phyloP scores from a whole-genome alignment of 345 rosid species.

The Ricinus communis region DNA sequence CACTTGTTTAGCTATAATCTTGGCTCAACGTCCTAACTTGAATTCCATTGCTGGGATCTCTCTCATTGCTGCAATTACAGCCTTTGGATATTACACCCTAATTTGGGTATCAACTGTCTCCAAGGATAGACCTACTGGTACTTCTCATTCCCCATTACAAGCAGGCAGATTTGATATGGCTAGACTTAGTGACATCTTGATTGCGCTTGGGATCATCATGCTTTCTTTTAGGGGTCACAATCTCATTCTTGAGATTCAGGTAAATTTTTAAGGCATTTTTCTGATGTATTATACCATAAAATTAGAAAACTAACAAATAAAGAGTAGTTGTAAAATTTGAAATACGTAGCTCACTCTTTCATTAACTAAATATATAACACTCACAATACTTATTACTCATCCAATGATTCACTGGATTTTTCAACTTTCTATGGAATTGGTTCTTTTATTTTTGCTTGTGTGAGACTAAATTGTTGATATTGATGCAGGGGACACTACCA shows the following conservation, averaged over 20 bases:
- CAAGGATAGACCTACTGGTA: slow-evolving; percentile 24
- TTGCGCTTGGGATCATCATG: slow-evolving; percentile 46
- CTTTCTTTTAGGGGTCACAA: slow-evolving; percentile 60
- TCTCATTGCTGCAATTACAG: slow-evolving; percentile 38
- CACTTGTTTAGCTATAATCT: slow-evolving; percentile 36
- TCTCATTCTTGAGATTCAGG: slow-evolving; percentile 68
- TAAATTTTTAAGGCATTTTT: background rate
- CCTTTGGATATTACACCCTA: slow-evolving; percentile 32
- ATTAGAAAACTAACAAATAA: no score
- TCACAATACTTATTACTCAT: no score
- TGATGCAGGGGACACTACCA: slow-evolving; percentile 58
- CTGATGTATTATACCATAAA: background rate
- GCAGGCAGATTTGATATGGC: slow-evolving; percentile 18
- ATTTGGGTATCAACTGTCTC: slow-evolving; percentile 39
- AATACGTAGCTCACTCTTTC: no score
- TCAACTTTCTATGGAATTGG: no score
- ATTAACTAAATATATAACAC: no score
- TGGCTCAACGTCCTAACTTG: slow-evolving; percentile 50
- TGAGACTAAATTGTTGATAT: no score
- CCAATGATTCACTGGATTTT: no score
- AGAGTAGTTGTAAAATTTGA: no score
- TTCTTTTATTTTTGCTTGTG: no score
- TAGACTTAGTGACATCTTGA: slow-evolving; percentile 20
- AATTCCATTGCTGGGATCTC: slow-evolving; percentile 46
- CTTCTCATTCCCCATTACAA: slow-evolving; percentile 21